Percentiles rank a stretch among this genome's conserved stretches.
Evolutionary conservation across 129 eudicot species (phyloP).

Genomic region (Flaveria linearis): DNA sequence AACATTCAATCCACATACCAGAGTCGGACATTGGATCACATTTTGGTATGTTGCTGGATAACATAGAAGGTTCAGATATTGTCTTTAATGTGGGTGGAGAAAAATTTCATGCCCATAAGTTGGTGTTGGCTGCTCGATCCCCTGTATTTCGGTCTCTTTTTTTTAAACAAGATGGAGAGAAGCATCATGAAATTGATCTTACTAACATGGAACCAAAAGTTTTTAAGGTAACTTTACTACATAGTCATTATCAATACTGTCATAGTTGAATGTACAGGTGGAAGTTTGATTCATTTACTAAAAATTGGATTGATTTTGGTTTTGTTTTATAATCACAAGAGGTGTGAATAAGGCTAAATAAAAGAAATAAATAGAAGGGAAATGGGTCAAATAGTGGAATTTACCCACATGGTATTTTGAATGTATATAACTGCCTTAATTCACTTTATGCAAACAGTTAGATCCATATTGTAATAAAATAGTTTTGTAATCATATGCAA

Average conservation of each 20-base stretch:
- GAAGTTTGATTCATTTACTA: background rate
- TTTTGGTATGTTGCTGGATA: slow-evolving; percentile 72
- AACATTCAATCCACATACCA: slow-evolving; percentile 70
- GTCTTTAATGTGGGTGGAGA: slow-evolving; percentile 68
- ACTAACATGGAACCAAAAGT: slow-evolving; percentile 33
- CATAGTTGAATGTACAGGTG: background rate
- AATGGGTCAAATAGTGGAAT: background rate
- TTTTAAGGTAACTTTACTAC: slow-evolving; percentile 24
- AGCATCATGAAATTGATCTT: slow-evolving; percentile 30
- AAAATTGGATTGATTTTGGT: too few relatives aligned
- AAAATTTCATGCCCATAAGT: slow-evolving; percentile 74
- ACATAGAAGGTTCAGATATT: slow-evolving; percentile 75
- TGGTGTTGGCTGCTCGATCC: slow-evolving; percentile 85
- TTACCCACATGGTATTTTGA: background rate
- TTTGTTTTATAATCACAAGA: background rate
- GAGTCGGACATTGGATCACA: slow-evolving; percentile 82
- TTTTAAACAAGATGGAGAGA: slow-evolving; percentile 31
- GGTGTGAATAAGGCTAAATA: background rate
- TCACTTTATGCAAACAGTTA: background rate
- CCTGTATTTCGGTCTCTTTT: slow-evolving; percentile 54
- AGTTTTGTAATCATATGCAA: background rate
- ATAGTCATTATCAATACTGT: background rate
- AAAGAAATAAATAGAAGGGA: background rate
- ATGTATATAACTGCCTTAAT: background rate
- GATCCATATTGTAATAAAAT: background rate